These are phyloP conservation scores for Hibiscus mutabilis DNA, from an alignment of 345 rosid genomes.

Conservation along the genomic window DNA sequence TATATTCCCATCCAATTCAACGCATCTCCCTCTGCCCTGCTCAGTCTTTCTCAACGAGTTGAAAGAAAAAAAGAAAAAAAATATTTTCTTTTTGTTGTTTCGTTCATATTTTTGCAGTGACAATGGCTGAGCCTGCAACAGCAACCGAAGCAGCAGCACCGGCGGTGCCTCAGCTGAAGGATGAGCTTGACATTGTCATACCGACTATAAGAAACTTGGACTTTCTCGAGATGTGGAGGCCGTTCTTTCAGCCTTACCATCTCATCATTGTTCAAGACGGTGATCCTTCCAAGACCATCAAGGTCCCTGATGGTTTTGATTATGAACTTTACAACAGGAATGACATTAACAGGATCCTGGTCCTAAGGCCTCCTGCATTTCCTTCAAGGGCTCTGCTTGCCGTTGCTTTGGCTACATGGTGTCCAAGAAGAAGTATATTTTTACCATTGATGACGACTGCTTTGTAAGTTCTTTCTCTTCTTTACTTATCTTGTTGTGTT, in stretches of 20 bases:
- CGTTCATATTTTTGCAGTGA: background rate
- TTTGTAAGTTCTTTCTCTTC: conserved; percentile 47
- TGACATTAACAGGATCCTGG: conserved; percentile 76
- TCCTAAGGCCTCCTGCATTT: conserved; percentile 91
- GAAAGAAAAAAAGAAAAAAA: background rate
- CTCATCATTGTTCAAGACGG: conserved; percentile 95
- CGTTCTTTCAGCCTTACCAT: conserved; percentile 88
- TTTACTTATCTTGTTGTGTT: background rate
- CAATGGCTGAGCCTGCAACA: conserved; percentile 50
- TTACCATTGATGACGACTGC: conserved; percentile 96
- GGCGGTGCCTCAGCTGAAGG: conserved; percentile 46
- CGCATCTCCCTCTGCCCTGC: background rate
- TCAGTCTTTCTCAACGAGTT: background rate
- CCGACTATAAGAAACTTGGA: conserved; percentile 93
- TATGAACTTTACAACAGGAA: conserved; percentile 90
- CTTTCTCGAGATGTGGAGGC: conserved; percentile 98
- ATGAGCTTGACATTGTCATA: conserved; percentile 89
- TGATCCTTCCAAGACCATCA: conserved; percentile 73
- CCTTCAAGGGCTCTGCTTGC: conserved; percentile 95
- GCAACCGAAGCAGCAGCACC: conserved; percentile 31
- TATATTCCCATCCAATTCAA: background rate
- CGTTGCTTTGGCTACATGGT: conserved; percentile 98
- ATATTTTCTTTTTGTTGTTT: background rate
- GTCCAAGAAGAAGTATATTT: conserved; percentile 95
- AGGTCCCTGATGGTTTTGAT: conserved; percentile 83